These are phyloP conservation scores for Pestalotiopsis sp. DNA, from an alignment of 2,329 filamentous ascomycete genomes.

Conservation along the genomic window DNA sequence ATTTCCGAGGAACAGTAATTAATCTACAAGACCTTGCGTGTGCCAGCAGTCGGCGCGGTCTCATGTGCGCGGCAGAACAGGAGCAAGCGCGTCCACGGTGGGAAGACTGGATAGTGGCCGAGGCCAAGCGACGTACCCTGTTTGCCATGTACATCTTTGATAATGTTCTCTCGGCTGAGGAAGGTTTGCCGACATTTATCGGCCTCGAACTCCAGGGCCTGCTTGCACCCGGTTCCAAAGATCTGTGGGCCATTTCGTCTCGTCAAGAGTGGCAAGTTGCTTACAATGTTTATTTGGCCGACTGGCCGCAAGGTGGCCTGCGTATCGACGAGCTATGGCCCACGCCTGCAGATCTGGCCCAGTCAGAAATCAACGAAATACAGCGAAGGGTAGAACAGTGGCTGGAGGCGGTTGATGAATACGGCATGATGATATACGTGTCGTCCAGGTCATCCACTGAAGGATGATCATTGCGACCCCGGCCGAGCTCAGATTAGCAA, in stretches of 20 bases:
- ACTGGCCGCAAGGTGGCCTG: slow-evolving; percentile 44
- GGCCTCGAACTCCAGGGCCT: slow-evolving; percentile 50
- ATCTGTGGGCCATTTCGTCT: slow-evolving; percentile 43
- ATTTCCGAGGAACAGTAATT: slow-evolving; percentile 47
- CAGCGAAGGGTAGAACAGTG: slow-evolving; percentile 47
- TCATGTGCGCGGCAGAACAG: slow-evolving; percentile 46
- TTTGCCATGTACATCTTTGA: slow-evolving; percentile 58
- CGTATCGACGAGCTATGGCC: slow-evolving; percentile 56
- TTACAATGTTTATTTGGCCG: slow-evolving; percentile 44
- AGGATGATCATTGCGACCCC: slow-evolving; percentile 17
- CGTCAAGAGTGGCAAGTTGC: slow-evolving; percentile 42
- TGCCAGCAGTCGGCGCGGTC: slow-evolving; percentile 38
- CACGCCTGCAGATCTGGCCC: slow-evolving; percentile 32
- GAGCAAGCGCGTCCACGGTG: slow-evolving; percentile 43
- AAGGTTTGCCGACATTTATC: slow-evolving; percentile 48
- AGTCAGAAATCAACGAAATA: slow-evolving; percentile 31
- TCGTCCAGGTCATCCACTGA: slow-evolving; percentile 49
- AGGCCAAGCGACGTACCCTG: slow-evolving; percentile 54
- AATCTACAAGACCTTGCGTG: slow-evolving; percentile 54
- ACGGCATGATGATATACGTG: slow-evolving; percentile 55
- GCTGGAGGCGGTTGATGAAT: slow-evolving; percentile 54
- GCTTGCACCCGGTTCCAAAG: slow-evolving; percentile 41
- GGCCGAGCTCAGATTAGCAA: neutral
- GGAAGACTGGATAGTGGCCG: slow-evolving; percentile 56
- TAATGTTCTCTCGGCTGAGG: slow-evolving; percentile 45